These are phyloP conservation scores for Ascoidea asiatica DNA, from an alignment of 805 yeast species.

Conservation along the genomic window DNA sequence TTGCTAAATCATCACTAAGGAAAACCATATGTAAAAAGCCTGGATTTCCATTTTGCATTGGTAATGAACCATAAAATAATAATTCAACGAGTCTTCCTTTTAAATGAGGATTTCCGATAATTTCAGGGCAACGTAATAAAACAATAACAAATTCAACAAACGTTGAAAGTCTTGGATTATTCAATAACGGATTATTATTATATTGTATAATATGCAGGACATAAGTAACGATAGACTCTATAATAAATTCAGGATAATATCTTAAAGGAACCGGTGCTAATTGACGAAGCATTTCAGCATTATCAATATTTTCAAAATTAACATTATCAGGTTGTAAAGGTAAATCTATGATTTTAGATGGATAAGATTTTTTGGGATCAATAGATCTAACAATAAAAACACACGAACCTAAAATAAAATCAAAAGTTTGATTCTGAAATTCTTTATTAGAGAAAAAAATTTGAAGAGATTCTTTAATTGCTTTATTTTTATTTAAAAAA, in stretches of 20 bases:
- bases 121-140: constrained; percentile 71
- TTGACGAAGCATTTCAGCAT: constrained; percentile 53
- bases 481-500: constrained; percentile 23
- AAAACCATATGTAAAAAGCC: constrained; percentile 67
- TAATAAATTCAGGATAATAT: constrained; percentile 70
- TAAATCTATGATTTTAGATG: constrained; percentile 32
- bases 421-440: constrained; percentile 56
- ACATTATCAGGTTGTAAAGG: constrained; percentile 49
- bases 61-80: constrained; percentile 60
- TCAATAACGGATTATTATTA: constrained; percentile 41
- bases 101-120: constrained; percentile 85
- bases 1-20: constrained; percentile 47
- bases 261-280: constrained; percentile 67
- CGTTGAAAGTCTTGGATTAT: constrained; percentile 35
- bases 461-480: constrained; percentile 43
- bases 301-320: constrained; percentile 57
- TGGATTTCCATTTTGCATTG: constrained; percentile 34
- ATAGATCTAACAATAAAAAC: constrained; percentile 57
- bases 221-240: constrained; percentile 73
- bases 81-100: constrained; percentile 76
- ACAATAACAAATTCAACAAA: constrained; percentile 64
- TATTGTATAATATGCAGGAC: constrained; percentile 47
- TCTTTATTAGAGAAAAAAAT: constrained; percentile 46
- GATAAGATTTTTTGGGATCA: constrained; percentile 60
- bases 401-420: constrained; percentile 63